Percentiles rank a stretch among this genome's conserved stretches.
Evolutionary conservation across 306 rosid species (phyloP).

Genomic region (Dicorynia guianensis): DNA sequence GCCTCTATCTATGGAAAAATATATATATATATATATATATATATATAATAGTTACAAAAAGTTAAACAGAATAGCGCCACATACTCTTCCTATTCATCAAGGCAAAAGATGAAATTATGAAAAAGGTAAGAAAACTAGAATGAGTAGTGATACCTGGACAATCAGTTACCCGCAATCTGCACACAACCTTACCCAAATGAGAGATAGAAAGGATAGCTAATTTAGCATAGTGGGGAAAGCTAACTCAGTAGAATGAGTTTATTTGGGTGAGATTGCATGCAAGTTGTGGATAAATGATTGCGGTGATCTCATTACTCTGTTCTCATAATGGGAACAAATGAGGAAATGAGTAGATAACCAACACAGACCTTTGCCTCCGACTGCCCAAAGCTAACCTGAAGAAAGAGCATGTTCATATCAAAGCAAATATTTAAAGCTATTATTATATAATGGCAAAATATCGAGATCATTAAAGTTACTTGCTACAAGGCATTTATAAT

Average conservation of each 20-base stretch:
- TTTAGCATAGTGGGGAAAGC: too few relatives aligned
- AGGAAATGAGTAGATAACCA: constrained; percentile 32
- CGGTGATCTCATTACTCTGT: too few relatives aligned
- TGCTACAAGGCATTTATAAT: constrained; percentile 18
- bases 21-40: constrained; percentile 19
- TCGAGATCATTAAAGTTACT: constrained; percentile 25
- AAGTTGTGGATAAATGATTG: too few relatives aligned
- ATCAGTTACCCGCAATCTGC: too few relatives aligned
- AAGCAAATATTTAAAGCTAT: constrained; percentile 23
- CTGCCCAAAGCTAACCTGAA: constrained; percentile 94
- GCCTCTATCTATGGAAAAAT: too few relatives aligned
- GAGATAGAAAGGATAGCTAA: too few relatives aligned
- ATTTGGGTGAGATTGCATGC: too few relatives aligned
- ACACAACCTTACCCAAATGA: too few relatives aligned
- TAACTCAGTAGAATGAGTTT: too few relatives aligned
- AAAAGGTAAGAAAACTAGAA: not conserved
- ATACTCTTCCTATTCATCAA: constrained; percentile 18
- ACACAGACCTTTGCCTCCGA: constrained; percentile 90
- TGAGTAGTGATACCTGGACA: not conserved
- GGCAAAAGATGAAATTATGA: constrained; percentile 24
- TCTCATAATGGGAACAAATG: constrained; percentile 16
- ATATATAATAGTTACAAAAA: constrained; percentile 16
- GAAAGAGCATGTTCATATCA: constrained; percentile 45
- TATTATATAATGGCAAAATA: constrained; percentile 9
- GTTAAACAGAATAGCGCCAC: constrained; percentile 2